These are phyloP conservation scores for Saksenaea oblongispora DNA, from an alignment of 371 early-diverging fungal species.

Conservation along the genomic window DNA sequence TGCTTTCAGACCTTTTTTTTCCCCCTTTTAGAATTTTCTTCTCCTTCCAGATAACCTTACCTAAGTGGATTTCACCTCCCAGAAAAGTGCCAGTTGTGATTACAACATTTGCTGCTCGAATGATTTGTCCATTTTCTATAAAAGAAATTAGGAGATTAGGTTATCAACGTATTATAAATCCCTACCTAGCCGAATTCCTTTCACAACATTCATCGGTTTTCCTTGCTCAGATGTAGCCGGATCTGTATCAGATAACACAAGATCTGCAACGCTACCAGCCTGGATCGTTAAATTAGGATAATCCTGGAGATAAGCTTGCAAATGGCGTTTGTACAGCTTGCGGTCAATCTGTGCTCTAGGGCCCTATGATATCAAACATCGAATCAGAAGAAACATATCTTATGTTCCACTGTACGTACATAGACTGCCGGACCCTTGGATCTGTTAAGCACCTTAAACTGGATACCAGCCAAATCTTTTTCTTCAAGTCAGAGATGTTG, in stretches of 20 bases:
- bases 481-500: neutral
- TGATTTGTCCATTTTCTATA: conserved; percentile 65
- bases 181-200: conserved; percentile 45
- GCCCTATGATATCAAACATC: conserved; percentile 38
- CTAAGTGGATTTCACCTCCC: conserved; percentile 83
- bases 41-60: conserved; percentile 12
- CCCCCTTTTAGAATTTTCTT: neutral
- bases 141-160: neutral
- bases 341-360: conserved; percentile 88
- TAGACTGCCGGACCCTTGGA: conserved; percentile 90
- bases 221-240: conserved; percentile 25
- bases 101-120: conserved; percentile 72
- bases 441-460: conserved; percentile 83
- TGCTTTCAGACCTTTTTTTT: conserved; percentile 53
- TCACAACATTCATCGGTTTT: conserved; percentile 26
- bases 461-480: conserved; percentile 79
- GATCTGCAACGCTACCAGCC: conserved; percentile 75
- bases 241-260: conserved; percentile 52
- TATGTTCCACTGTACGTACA: conserved; percentile 32
- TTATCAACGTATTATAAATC: neutral
- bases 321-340: conserved; percentile 73
- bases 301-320: conserved; percentile 63
- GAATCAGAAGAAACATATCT: neutral
- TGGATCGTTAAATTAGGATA: conserved; percentile 75
- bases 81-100: conserved; percentile 89